Evolutionary conservation across 2,329 filamentous ascomycete genomes (phyloP).

Genomic region (Pseudocercospora macadamiae): DNA sequence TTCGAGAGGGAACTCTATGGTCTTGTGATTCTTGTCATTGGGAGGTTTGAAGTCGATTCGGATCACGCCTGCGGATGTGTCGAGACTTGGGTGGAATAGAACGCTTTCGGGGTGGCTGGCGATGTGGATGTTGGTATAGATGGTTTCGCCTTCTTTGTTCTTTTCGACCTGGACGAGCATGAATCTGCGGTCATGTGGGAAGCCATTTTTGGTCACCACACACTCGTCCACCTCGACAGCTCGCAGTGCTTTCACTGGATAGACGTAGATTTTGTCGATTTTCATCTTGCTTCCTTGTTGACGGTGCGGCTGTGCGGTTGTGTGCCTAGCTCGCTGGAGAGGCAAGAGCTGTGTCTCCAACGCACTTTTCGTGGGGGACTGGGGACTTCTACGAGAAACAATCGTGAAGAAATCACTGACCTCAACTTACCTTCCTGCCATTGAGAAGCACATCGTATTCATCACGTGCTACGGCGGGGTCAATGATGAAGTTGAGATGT

Average conservation of each 20-base stretch:
- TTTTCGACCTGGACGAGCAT: slow-evolving; percentile 47
- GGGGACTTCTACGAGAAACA: too few species aligned
- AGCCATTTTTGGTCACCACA: slow-evolving; percentile 48
- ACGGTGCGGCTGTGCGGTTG: background rate
- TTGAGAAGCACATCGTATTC: background rate
- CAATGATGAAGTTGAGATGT: background rate
- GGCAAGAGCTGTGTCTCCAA: too few species aligned
- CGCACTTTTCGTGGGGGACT: too few species aligned
- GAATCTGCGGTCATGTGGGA: slow-evolving; percentile 48
- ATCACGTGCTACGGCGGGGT: background rate
- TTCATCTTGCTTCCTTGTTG: slow-evolving; percentile 26
- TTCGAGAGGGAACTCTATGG: slow-evolving; percentile 44
- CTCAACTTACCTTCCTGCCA: background rate
- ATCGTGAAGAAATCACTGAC: too few species aligned
- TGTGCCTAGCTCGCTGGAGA: background rate
- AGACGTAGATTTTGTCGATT: slow-evolving; percentile 47
- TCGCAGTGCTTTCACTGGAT: slow-evolving; percentile 54
- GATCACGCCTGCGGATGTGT: slow-evolving; percentile 37
- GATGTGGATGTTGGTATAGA: slow-evolving; percentile 48
- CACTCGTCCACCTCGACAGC: slow-evolving; percentile 43
- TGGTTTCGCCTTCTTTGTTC: slow-evolving; percentile 33
- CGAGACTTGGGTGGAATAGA: slow-evolving; percentile 46
- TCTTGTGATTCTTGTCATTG: slow-evolving; percentile 22
- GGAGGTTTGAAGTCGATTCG: slow-evolving; percentile 46
- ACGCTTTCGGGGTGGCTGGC: slow-evolving; percentile 44